Evolutionary conservation across 1,139 yeast genomes (phyloP).

Genomic region (Kodamaea sp.): DNA sequence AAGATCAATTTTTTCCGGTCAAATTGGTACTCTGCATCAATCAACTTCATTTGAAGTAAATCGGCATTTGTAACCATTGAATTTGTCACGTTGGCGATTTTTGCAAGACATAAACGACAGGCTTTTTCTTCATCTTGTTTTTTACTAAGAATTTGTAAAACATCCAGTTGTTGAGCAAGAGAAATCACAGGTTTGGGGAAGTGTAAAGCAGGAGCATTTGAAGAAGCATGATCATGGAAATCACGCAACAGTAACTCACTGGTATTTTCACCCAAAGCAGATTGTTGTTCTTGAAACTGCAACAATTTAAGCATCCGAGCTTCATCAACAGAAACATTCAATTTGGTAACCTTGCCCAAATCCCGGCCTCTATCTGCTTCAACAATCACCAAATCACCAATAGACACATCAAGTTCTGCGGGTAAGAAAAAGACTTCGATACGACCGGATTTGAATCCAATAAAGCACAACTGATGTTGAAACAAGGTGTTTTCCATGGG

Average conservation of each 20-base stretch:
- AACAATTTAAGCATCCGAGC: slow-evolving; percentile 51
- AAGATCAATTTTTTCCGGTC: slow-evolving; percentile 26
- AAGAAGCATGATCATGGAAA: slow-evolving; percentile 15
- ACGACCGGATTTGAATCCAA: slow-evolving; percentile 83
- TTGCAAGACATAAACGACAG: slow-evolving; percentile 55
- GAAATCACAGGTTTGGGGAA: slow-evolving; percentile 76
- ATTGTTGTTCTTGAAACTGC: slow-evolving; percentile 56
- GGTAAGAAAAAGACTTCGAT: slow-evolving; percentile 78
- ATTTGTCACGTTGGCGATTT: slow-evolving; percentile 40
- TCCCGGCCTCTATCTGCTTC: slow-evolving; percentile 98
- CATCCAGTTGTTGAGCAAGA: slow-evolving; percentile 60
- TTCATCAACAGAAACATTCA: slow-evolving; percentile 65
- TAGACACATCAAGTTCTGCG: slow-evolving; percentile 25
- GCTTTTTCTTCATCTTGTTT: slow-evolving; percentile 73
- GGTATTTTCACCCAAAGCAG: slow-evolving; percentile 33
- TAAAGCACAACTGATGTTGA: slow-evolving; percentile 50
- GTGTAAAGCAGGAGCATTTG: slow-evolving; percentile 43
- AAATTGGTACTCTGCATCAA: slow-evolving; percentile 27
- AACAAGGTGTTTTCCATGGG: slow-evolving; percentile 35
- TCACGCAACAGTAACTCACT: slow-evolving; percentile 20
- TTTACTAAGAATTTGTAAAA: slow-evolving; percentile 56
- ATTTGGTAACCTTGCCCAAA: slow-evolving; percentile 71
- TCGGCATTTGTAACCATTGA: slow-evolving; percentile 11
- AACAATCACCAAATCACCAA: slow-evolving; percentile 83
- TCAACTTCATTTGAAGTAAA: slow-evolving; percentile 21